These are phyloP conservation scores for Stylonectria norvegica DNA, from an alignment of 2,329 filamentous ascomycete species.

Conservation along the genomic window DNA sequence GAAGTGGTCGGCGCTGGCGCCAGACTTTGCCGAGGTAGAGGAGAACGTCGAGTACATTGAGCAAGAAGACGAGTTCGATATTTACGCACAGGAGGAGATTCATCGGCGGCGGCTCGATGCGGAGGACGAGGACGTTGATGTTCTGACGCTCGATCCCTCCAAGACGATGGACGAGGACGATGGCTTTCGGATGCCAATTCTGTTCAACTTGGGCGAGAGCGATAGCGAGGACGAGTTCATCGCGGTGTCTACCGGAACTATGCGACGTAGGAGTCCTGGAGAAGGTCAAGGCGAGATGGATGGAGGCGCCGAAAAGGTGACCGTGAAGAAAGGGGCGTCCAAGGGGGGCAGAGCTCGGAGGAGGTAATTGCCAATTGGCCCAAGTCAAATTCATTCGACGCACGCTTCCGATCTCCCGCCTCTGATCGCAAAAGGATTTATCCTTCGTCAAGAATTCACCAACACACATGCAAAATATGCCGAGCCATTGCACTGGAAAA, in stretches of 20 bases:
- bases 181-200: conserved; percentile 84
- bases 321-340: conserved; percentile 38
- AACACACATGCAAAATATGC: too few species aligned
- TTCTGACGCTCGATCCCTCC: conserved; percentile 70
- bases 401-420: too few species aligned
- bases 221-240: conserved; percentile 91
- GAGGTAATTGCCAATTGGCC: conserved; percentile 16
- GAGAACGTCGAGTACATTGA: conserved; percentile 98
- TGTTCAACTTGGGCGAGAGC: conserved; percentile 89
- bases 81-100: conserved; percentile 91
- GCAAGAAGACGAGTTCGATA: conserved; percentile 95
- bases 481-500: too few species aligned
- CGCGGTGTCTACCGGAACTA: conserved; percentile 70
- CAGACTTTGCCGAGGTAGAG: conserved; percentile 95
- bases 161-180: conserved; percentile 58
- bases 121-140: conserved; percentile 92
- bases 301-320: conserved; percentile 47
- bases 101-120: conserved; percentile 85
- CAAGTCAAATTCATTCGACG: too few species aligned
- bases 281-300: conserved; percentile 60
- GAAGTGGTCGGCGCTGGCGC: conserved; percentile 93
- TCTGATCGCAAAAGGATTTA: too few species aligned
- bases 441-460: too few species aligned
- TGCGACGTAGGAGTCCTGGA: conserved; percentile 79
- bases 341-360: conserved; percentile 41